Base-by-base conservation (phyloP, 352 stramenopile species). In the Phytophthora pisi region DNA sequence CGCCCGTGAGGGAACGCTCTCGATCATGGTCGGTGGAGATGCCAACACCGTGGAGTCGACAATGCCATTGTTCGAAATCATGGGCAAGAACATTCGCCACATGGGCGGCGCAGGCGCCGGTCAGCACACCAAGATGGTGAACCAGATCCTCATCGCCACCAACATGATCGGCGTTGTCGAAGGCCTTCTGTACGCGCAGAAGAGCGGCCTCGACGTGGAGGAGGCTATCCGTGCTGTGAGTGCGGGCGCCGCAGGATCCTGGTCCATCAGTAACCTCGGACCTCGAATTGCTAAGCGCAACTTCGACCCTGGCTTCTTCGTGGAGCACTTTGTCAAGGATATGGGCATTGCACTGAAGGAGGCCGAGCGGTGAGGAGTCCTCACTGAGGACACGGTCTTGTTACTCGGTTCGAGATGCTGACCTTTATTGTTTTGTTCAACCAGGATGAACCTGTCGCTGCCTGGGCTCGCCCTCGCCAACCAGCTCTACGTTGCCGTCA, bases 51-150 rank as follows among this genome's bases (percentile, higher is more conserved):
- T 97, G 40, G 84, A 93, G 42, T 67, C 72, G 2, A 78, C 90
- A 18, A 83, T 93, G 77, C 88, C 91, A 36, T 70, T 97, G 26
- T 93, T 97, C 57, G 81, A 93, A 28, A 70, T 96, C 55, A 93
- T 97, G 88, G 91, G 91, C 62, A 96, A 93, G 70, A 97, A 97
- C 61, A 93, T 97, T 30, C 86, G 88, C 31, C 88, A 97, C 76
- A 96, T 97, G 85, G 91, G 91, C 23, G 77, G 77, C 1, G 66
- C 89, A 10, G 91, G 89, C 5, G 87, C 88, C 28, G 91, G 91
- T 4, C 89, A 97, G 63, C 84, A 96, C 74, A 96, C 91, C 51
- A 97, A 97, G 79, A 97, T 96, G 88, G 89, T 97, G 28, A 97
- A 97, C 76, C 91, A 98, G 66, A 92, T 95, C 60, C 67, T 94